A percentile compares a stretch with the other conserved stretches of the same genome.
These are phyloP conservation scores for Ephemerocybe angulata DNA, from an alignment of 768 basidiomycete genomes.

Conservation along the genomic window DNA sequence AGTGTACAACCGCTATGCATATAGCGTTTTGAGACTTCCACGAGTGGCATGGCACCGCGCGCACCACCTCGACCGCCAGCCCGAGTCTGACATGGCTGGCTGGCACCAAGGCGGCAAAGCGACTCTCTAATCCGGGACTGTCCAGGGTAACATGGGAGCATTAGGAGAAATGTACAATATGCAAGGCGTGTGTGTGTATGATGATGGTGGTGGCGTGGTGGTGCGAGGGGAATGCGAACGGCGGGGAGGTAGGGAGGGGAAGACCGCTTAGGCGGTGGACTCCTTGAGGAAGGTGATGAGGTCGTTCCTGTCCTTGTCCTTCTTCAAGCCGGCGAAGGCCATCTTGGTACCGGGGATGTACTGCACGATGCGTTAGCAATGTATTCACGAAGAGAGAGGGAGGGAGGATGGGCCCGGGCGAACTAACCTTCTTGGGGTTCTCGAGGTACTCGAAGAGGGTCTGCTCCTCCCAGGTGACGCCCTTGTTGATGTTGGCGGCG, in stretches of 20 bases:
- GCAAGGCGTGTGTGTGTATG: background rate
- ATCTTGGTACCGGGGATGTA: constrained; percentile 98
- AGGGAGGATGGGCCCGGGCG: background rate
- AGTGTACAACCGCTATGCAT: no score
- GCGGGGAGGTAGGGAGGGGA: background rate
- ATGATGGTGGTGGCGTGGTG: background rate
- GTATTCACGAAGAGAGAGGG: background rate
- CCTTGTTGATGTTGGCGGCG: constrained; percentile 94
- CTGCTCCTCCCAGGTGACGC: constrained; percentile 75
- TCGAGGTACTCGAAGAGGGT: constrained; percentile 96
- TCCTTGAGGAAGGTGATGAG: constrained; percentile 83
- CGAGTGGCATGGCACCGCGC: no score
- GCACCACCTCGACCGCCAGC: no score
- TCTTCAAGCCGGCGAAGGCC: constrained; percentile 98
- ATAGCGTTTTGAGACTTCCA: no score
- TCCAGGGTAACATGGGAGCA: background rate
- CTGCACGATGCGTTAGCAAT: constrained; percentile 30
- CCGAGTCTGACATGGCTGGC: no score
- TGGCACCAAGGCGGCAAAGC: no score
- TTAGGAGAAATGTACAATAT: background rate
- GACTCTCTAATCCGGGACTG: background rate
- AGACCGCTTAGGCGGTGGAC: constrained; percentile 17
- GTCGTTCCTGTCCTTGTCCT: constrained; percentile 96
- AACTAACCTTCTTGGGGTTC: constrained; percentile 91
- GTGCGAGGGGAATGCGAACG: background rate